Evolutionary conservation across 768 basidiomycete species (phyloP).

Genomic region (Boletus reticuloceps): DNA sequence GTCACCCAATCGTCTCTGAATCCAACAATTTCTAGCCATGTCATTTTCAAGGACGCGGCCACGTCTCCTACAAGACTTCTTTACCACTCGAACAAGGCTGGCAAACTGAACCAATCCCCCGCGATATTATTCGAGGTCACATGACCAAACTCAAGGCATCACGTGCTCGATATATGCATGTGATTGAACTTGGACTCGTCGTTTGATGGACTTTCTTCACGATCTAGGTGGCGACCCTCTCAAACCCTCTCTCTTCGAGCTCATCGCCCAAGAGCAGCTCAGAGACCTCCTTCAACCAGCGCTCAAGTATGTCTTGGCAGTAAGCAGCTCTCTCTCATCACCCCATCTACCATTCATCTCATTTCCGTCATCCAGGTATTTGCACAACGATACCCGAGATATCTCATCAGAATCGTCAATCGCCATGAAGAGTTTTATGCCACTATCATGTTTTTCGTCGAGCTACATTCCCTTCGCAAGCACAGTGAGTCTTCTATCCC

Average conservation of each 20-base stretch:
- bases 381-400: slow-evolving; percentile 91
- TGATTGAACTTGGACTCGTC: no score
- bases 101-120: no score
- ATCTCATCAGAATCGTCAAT: slow-evolving; percentile 88
- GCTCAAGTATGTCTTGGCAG: slow-evolving; percentile 89
- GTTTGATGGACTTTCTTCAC: slow-evolving; percentile 77
- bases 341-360: neutral
- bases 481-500: slow-evolving; percentile 55
- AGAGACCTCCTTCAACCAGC: slow-evolving; percentile 91
- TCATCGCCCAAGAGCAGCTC: slow-evolving; percentile 92
- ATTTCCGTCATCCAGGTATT: slow-evolving; percentile 62
- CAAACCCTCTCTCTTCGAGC: slow-evolving; percentile 85
- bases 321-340: slow-evolving; percentile 38
- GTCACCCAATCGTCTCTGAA: no score
- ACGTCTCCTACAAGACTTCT: no score
- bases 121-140: slow-evolving; percentile 7
- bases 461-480: slow-evolving; percentile 84
- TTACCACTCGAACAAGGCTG: no score
- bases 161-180: no score
- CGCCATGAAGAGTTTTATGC: slow-evolving; percentile 97
- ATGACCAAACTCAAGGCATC: slow-evolving; percentile 24
- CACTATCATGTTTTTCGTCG: slow-evolving; percentile 81
- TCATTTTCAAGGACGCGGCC: no score
- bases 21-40: no score
- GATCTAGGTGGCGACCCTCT: slow-evolving; percentile 69